Base-by-base conservation (phyloP, 2,329 filamentous ascomycete genomes). In the Aspergillus fijiensis region DNA sequence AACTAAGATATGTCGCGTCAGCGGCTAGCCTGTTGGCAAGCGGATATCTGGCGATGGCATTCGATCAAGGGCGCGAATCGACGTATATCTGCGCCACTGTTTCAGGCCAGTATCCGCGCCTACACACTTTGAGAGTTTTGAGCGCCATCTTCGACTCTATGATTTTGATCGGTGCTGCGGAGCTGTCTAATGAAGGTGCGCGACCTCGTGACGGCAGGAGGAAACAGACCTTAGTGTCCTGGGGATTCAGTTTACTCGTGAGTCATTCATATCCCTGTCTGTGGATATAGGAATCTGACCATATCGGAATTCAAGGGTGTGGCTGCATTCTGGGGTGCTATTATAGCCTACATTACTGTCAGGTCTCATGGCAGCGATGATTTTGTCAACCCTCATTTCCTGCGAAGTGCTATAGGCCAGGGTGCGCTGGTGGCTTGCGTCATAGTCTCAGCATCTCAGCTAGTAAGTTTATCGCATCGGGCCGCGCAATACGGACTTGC, bases 71-170 rank as follows among this genome's bases (percentile, higher is more conserved):
- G 49, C 76, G 73, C 16, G 66, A 70, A 47, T 82, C 81, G 16
- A 82, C 80, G 3, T 81, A 81, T 59, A 81, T 84, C 23, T 85
- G 82, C 65, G 77, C 81, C 2, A 69, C 76, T 11, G 66, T 72
- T 1, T 72, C 75, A 31, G 64, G 70, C 19, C 71, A 76, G 42
- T 67, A 69, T 31, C 63, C 69, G 54, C 65, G 69, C 10, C 66
- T 81, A 7, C 77, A 74, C 6, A 62, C 67, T 3, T 62, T 81
- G 52, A 77, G 79, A 62, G 57, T 75, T 31, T 33, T 77, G 27
- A 76, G 72, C 25, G 63, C 76, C 1, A 31, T 76, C 7, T 60
- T 83, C 21, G 82, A 85, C 63, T 70, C 74, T 14, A 54, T 69
- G 39, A 73, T 83, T 50, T 59, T 80, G 16, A 70, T 79, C 35